Evolutionary conservation across 139 green algal species (phyloP), one percentile per base, ranked within the genome.

Genomic region (Choricystis sp.): DNA sequence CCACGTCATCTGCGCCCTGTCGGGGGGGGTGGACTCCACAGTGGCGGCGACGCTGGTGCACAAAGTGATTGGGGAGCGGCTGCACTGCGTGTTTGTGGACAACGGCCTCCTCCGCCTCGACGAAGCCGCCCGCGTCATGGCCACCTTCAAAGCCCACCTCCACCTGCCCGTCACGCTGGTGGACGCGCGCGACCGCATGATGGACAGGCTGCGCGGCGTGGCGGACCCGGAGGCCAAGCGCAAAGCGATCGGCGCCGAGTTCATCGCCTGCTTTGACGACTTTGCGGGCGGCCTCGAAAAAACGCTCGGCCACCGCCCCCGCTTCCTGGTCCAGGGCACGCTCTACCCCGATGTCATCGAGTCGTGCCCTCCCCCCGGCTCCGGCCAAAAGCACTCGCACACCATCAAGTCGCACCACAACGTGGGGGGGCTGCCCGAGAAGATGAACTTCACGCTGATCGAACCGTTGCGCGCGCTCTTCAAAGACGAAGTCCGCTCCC

Each of bases 351-450:
- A 99, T 66, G 93, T 99, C 2, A 99, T 99, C 49, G 93, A 99
- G 81, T 95, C 84, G 3, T 96, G 87, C 73, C 93, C 93, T 23
- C 93, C 93, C 1, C 93, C 93, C 19, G 93, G 93, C 65, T 88
- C 71, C 49, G 84, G 77, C 59, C 81, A 94, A 83, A 97, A 96
- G 81, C 90, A 99, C 85, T 89, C 75, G 66, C 93, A 99, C 85
- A 98, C 84, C 55, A 99, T 99, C 83, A 99, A 99, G 83, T 90
- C 76, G 63, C 93, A 99, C 74, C 93, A 99, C 83, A 99, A 99
- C 78, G 93, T 99, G 56, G 93, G 93, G 24, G 93, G 93, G 23
- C 80, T 99, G 70, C 93, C 93, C 22, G 89, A 96, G 75, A 85
- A 99, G 71, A 76, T 99, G 56, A 77, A 92, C 65, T 97, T 99